phyloP scores from a whole-genome alignment of 2,329 filamentous ascomycete genomes.

The Cryphonectria japonica region DNA sequence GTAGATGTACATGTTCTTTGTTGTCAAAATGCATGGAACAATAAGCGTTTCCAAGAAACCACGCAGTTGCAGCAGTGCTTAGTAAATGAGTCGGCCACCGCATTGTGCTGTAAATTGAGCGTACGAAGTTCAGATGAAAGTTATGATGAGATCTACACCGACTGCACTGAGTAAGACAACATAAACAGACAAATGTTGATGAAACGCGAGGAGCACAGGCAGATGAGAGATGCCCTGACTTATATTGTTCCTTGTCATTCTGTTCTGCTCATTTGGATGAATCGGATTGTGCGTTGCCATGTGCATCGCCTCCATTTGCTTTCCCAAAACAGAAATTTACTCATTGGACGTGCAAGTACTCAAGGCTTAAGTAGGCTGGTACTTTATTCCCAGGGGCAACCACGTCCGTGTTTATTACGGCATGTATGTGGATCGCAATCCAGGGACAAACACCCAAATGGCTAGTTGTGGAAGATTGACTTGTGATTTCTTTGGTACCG shows the following conservation, averaged over 20 bases:
- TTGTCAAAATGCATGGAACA: neutral
- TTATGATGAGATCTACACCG: neutral
- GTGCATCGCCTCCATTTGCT: neutral
- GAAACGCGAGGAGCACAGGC: neutral
- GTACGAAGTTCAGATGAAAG: neutral
- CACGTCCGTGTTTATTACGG: neutral
- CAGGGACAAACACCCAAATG: constrained; percentile 1
- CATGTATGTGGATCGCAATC: neutral
- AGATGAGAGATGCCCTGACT: neutral
- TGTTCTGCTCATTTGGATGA: neutral
- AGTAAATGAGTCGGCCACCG: neutral
- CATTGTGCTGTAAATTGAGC: neutral
- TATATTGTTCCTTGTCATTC: neutral
- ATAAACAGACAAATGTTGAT: neutral
- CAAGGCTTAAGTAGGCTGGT: neutral
- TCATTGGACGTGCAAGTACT: neutral
- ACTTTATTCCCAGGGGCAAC: neutral
- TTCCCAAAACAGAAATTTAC: neutral
- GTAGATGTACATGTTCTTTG: neutral
- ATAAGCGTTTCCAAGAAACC: neutral
- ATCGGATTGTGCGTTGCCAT: neutral
- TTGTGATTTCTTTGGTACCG: neutral
- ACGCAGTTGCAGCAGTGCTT: neutral
- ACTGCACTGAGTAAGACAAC: neutral
- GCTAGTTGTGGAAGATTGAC: neutral